Evolutionary conservation across 352 stramenopile species (phyloP), one percentile per base, ranked within the genome.

Genomic region (Peronospora destructor): DNA sequence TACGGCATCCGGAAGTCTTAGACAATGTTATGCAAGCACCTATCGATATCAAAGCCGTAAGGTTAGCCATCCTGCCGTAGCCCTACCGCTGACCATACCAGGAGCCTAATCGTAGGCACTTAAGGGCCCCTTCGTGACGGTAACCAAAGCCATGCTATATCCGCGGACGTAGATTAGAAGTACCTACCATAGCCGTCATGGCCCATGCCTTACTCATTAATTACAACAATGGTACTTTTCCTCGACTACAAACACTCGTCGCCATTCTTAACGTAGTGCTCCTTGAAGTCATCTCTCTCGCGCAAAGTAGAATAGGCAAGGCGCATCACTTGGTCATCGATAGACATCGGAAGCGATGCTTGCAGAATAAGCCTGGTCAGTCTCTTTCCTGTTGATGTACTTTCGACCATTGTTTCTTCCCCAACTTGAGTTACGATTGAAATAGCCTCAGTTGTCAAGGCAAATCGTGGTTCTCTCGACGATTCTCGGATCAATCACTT

Each of bases 1-100:
- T 76, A 0, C 39, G 52, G 26, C 28, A 65, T 34, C 53, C 76
- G 21, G 66, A 80, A 16, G 11, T 76, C 6, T 71, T 60, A 19
- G 45, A 57, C 19, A 80, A 80, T 32, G 32, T 14, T 0, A 60
- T 73, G 17, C 23, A 33, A 26, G 49, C 45, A 4, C 61, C 64
- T 2, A 59, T 76, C 3, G 51, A 68, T 13, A 3, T n/a, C n/a
- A 42, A 3, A 21, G 23, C 4, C 23, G 23, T 26, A 26, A 26
- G 23, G 4, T 26, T 26, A 6, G 4, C 23, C 2, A 21, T 21
- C 19, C 19, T 3, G 3, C 19, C 19, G 19, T 21, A 26, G 23
- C 23, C 23, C 23, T 26, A 26, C 19, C 23, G 23, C 23, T 6
- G 23, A 6, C 23, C 19, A 3, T 26, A 26, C 23, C 23, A 26